Evolutionary conservation across 768 basidiomycete species (phyloP), one percentile per base, ranked within the genome.

Genomic region (Hortiboletus flavorubellus): DNA sequence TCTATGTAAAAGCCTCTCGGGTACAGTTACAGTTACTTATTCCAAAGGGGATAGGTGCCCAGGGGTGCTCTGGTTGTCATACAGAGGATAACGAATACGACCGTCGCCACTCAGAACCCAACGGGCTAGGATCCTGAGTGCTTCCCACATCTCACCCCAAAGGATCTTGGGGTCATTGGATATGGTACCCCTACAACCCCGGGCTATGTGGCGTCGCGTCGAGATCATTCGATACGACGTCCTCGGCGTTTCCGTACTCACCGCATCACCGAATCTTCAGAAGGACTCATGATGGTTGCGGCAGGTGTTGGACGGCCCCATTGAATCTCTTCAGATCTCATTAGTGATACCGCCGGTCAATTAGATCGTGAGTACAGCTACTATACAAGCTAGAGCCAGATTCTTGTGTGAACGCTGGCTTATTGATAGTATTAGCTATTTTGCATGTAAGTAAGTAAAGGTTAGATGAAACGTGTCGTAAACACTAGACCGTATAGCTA

Each of bases 181-280:
- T 58, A 62, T 62, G 12, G 60, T 16, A 38, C 18, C 42, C 29
- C 23, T 42, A 0, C 31, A 53, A 41, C 50, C 57, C 15, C 31
- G 11, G 2, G 15, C 39, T 45, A 16, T 16, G 42, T 35, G 40
- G 38, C 42, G 37, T 26, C 26, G 26, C 50, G 46, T 40, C 34
- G 15, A 21, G 12, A 37, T 34, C 8, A 37, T 29, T 41, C 50
- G 63, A 63, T 62, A 51, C 62, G 63, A 58, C 45, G 37, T 50
- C 44, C 53, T 41, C 64, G 62, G 62, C 18, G 10, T 46, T 48
- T 63, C 56, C 26, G 7, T 21, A n/a, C 11, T 35, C 39, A 30
- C 11, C 52, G 26, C 42, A 59, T 3, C 47, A 51, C 37, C n/a
- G 18, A 40, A 53, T 53, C 29, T 49, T 14, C 9, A 35, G 49